Percentiles rank a stretch among this genome's conserved stretches.
Evolutionary conservation across 2,329 filamentous ascomycete genomes (phyloP).

Genomic region (Pseudogymnoascus destructans): DNA sequence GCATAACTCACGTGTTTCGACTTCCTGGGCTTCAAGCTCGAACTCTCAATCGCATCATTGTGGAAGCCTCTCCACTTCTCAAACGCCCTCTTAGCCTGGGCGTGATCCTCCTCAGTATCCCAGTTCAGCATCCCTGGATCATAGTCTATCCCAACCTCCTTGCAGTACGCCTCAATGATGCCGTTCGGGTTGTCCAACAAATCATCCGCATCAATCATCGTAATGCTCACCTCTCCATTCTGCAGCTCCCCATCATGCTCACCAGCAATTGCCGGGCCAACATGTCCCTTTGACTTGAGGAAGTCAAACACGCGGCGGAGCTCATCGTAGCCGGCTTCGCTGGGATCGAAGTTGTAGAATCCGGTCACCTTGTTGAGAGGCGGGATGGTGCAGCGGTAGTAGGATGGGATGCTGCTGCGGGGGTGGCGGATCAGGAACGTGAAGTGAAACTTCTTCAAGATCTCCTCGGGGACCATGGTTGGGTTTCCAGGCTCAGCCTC

Average conservation of each 20-base stretch:
- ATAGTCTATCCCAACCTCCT: slow-evolving; percentile 67
- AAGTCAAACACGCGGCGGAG: slow-evolving; percentile 80
- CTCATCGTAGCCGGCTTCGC: slow-evolving; percentile 83
- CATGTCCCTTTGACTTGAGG: slow-evolving; percentile 51
- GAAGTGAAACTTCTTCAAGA: slow-evolving; percentile 76
- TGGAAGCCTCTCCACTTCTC: slow-evolving; percentile 98
- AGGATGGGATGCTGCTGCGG: slow-evolving; percentile 80
- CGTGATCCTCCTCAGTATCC: slow-evolving; percentile 61
- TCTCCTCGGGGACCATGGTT: slow-evolving; percentile 63
- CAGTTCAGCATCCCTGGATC: slow-evolving; percentile 68
- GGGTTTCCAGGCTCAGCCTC: slow-evolving; percentile 59
- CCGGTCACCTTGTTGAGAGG: slow-evolving; percentile 72
- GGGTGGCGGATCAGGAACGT: slow-evolving; percentile 95
- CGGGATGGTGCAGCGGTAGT: slow-evolving; percentile 86
- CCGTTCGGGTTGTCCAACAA: slow-evolving; percentile 71
- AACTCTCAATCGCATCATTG: slow-evolving; percentile 81
- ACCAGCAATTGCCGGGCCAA: slow-evolving; percentile 55
- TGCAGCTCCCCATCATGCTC: slow-evolving; percentile 18
- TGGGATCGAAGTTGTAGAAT: slow-evolving; percentile 75
- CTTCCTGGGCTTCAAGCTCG: slow-evolving; percentile 56
- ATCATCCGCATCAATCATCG: slow-evolving; percentile 87
- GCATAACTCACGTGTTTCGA: slow-evolving; percentile 42
- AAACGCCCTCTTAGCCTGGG: slow-evolving; percentile 59
- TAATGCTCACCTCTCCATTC: slow-evolving; percentile 47
- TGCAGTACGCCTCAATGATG: slow-evolving; percentile 68